Evolutionary conservation across 768 basidiomycete species (phyloP), one percentile per base, ranked within the genome.

Genomic region (Gymnopilus junonius): DNA sequence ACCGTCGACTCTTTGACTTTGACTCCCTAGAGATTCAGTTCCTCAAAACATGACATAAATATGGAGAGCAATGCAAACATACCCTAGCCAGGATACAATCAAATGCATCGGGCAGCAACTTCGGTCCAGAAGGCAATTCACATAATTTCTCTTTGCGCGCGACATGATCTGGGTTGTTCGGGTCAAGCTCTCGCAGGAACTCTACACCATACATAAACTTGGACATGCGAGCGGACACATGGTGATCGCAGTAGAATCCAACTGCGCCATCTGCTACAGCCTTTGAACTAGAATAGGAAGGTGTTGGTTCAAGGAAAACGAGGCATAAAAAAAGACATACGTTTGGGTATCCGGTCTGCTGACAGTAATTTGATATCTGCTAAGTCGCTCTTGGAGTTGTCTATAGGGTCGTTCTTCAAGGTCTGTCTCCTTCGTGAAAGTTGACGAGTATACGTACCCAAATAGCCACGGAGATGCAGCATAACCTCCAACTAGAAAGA

Each of bases 121-220:
- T 87, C 4, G 91, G 91, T 6, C 91, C 91, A 43, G 88, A 90
- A 1, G 91, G 91, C 58, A 93, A 79, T 68, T 92, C 90, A 65
- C 89, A 90, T 34, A 93, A 79, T 45, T 87, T 82, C 59, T 86
- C 85, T 70, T 83, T 83, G 59, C 91, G 83, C 2, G 83, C 74
- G 53, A 85, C 74, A 68, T 93, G 92, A 45, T 92, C 91, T 6
- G 82, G 82, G 71, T 93, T 87, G 35, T 78, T 78, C 2, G 82
- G 76, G 71, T 93, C 85, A 68, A 85, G 86, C 62, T 90, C 86
- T 17, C 91, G 83, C 20, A 92, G 77, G 70, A 87, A 92, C 73
- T 93, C 91, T 48, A 93, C 92, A 15, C 92, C 92, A 70, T 93
- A 94, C 86, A 92, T 87, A 70, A 85, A 92, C 71, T 83, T 91